These are phyloP conservation scores for Pulveroboletus sp. DNA, from an alignment of 768 basidiomycete genomes.

Conservation along the genomic window DNA sequence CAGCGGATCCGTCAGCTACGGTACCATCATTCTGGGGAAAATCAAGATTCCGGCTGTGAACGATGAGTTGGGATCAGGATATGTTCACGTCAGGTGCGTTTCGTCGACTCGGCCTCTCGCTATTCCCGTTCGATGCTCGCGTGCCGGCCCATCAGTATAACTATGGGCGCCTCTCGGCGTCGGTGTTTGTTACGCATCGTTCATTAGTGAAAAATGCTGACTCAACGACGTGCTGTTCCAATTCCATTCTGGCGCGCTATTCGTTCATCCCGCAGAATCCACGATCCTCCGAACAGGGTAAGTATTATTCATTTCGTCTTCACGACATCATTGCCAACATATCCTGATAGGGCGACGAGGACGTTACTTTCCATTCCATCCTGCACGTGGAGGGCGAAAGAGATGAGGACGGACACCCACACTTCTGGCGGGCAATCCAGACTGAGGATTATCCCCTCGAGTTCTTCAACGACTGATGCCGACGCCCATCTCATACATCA, in stretches of 20 bases:
- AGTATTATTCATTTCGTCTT: conserved; percentile 14
- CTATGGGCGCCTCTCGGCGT: conserved; percentile 9
- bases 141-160: neutral
- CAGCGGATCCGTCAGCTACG: conserved; percentile 61
- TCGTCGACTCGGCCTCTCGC: neutral
- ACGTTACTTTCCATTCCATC: conserved; percentile 70
- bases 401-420: conserved; percentile 47
- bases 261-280: conserved; percentile 47
- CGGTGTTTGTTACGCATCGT: conserved; percentile 5
- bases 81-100: conserved; percentile 68
- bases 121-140: conserved; percentile 1
- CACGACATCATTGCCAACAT: conserved; percentile 1
- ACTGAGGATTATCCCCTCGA: conserved; percentile 49
- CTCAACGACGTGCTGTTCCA: conserved; percentile 11
- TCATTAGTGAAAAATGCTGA: conserved; percentile 6
- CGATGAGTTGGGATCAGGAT: conserved; percentile 61
- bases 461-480: conserved; percentile 27
- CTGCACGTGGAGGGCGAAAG: conserved; percentile 56
- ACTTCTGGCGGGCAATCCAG: conserved; percentile 66
- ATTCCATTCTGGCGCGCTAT: neutral
- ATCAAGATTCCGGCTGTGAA: conserved; percentile 65
- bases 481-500: neutral
- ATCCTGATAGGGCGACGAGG: conserved; percentile 52
- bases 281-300: conserved; percentile 73
- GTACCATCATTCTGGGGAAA: conserved; percentile 74